Base-by-base conservation (phyloP, 2,329 filamentous ascomycete genomes). In the Pseudocercospora musae region DNA sequence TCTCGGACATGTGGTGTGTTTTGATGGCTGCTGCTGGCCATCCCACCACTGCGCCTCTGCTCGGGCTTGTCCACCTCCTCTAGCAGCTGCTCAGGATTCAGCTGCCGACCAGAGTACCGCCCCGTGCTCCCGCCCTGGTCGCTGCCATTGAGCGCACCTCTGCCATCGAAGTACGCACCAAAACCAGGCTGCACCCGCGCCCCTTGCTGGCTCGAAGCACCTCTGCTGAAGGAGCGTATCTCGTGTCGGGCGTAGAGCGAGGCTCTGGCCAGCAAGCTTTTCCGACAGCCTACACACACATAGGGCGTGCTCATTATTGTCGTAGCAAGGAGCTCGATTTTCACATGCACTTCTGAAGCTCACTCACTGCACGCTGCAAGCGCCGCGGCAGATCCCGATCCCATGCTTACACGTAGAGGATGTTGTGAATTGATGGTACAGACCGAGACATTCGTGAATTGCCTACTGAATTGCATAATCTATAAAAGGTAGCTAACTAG, bases 1-100 rank as follows among this genome's bases (percentile, higher is more conserved):
- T n/a, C 7, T 25, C 15, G 44, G 15, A 29, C 18, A 2, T 37
- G 31, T 44, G 29, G 21, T 37, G 23, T 15, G 21, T 29, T 23
- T 53, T 46, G 23, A 10, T 53, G 37, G 20, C 20, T 25, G 57
- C 40, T 50, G 48, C 48, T 27, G 23, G 9, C 23, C 10, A 8
- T 29, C n/a, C 20, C 44, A 23, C 21, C 48, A 23, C 21, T 13
- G 20, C 25, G 48, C 48, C 25, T 52, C 44, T 48, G 48, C 25
- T 52, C 48, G 31, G 48, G 15, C 29, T 10, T 37, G 13, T 62
- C 53, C 20, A 70, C 56, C 58, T 68, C 59, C 37, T 60, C 42
- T 55, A 70, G 57, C 20, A 69, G 57, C 49, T 68, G 58, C 55
- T 69, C 62, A 7, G 69, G 69, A 37, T 52, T 56, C 57, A 71